phyloP scores from a whole-genome alignment of 371 early-diverging fungal genomes.

The Neoconidiobolus thromboides region DNA sequence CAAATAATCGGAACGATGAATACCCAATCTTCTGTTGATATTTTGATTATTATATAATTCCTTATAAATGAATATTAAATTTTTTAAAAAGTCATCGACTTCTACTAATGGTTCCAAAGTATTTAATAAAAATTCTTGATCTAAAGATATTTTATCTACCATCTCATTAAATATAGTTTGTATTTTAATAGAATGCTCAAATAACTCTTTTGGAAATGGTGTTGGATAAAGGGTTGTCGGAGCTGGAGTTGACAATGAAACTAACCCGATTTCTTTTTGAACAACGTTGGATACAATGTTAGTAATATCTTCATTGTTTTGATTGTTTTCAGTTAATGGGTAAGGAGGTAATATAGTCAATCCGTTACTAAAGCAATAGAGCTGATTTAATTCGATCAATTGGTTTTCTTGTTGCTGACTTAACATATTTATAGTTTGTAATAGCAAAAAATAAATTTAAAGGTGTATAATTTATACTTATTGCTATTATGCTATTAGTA shows the following conservation, averaged over 20 bases:
- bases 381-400: no score
- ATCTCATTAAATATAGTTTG: slow-evolving; percentile 70
- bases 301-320: no score
- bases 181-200: slow-evolving; percentile 46
- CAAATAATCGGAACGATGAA: slow-evolving; percentile 87
- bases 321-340: no score
- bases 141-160: slow-evolving; percentile 56
- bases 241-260: slow-evolving; percentile 24
- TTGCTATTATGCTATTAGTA: no score
- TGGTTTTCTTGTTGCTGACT: no score
- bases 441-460: no score
- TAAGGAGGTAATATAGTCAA: no score
- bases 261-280: no score
- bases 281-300: no score
- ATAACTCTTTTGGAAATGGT: slow-evolving; percentile 56
- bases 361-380: no score
- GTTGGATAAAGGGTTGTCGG: slow-evolving; percentile 83
- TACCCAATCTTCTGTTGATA: slow-evolving; percentile 35
- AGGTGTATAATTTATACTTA: no score
- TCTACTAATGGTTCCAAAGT: slow-evolving; percentile 57
- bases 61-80: slow-evolving; percentile 60
- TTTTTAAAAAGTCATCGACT: slow-evolving; percentile 66
- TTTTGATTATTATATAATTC: slow-evolving; percentile 25
- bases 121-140: slow-evolving; percentile 48
- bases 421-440: no score